A percentile compares a stretch with the other conserved stretches of the same genome.
These are phyloP conservation scores for Plasmodium malariae DNA, from an alignment of 169 alveolate genomes.

Conservation along the genomic window DNA sequence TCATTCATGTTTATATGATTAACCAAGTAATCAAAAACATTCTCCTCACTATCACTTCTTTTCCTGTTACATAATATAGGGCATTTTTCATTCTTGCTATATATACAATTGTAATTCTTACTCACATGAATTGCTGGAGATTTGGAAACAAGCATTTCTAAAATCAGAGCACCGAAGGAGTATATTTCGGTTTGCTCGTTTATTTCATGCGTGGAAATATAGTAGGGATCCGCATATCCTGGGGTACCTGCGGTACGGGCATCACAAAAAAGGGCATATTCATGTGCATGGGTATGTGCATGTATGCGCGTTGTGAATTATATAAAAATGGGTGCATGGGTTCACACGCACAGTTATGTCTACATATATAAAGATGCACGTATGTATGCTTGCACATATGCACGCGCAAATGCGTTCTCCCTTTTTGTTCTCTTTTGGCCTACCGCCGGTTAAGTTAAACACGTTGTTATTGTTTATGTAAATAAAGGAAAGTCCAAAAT, in stretches of 20 bases:
- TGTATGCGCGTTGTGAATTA: background rate
- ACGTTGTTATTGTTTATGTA: conserved; percentile 56
- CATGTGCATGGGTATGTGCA: background rate
- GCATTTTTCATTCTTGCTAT: conserved; percentile 36
- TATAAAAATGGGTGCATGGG: background rate
- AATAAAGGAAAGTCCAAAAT: conserved; percentile 79
- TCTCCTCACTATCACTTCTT: conserved; percentile 57
- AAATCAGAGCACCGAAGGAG: conserved; percentile 64
- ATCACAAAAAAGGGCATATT: background rate
- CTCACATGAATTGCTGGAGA: conserved; percentile 73
- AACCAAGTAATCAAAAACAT: conserved; percentile 53
- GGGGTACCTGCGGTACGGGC: conserved; percentile 33
- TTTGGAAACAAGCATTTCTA: conserved; percentile 67
- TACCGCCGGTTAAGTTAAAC: conserved; percentile 67
- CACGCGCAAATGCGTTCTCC: background rate
- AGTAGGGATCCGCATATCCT: conserved; percentile 73
- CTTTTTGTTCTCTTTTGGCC: background rate
- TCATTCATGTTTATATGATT: conserved; percentile 66
- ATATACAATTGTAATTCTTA: conserved; percentile 54
- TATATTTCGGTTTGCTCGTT: conserved; percentile 74
- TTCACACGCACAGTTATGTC: too few relatives aligned
- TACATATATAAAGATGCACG: too few relatives aligned
- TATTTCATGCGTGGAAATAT: conserved; percentile 71
- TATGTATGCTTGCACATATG: background rate
- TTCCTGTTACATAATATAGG: conserved; percentile 35